These are phyloP conservation scores for Fusarium annulatum DNA, from an alignment of 2,329 filamentous ascomycete species.

Conservation along the genomic window DNA sequence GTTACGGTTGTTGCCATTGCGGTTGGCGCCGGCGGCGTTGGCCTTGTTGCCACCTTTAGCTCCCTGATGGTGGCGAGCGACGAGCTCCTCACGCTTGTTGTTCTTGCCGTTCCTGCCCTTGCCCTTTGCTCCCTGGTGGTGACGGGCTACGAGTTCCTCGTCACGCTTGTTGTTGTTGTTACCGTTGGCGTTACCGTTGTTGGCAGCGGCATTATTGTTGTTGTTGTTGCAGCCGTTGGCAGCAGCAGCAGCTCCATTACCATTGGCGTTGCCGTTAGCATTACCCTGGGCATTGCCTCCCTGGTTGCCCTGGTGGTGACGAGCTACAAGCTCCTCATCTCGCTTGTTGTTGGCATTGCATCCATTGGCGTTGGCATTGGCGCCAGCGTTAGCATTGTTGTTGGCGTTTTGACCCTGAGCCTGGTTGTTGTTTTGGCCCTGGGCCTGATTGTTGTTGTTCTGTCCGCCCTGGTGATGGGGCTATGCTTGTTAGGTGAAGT, in stretches of 20 bases:
- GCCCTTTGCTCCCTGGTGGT: conserved; percentile 3
- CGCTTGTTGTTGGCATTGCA: conserved; percentile 18
- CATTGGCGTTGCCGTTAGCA: neutral
- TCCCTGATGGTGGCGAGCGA: neutral
- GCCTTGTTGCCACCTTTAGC: neutral
- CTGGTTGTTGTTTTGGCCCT: neutral
- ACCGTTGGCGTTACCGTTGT: neutral
- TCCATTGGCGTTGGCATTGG: neutral
- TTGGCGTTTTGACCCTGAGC: conserved; percentile 8
- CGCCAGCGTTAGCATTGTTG: neutral
- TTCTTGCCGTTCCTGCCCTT: neutral
- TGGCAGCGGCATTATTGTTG: neutral
- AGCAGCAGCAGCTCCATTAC: neutral
- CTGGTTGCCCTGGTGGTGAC: conserved; percentile 10
- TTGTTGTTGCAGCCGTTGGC: neutral
- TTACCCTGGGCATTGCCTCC: conserved; percentile 5
- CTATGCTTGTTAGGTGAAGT: neutral
- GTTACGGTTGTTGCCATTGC: neutral
- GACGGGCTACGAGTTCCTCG: neutral
- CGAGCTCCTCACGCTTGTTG: neutral
- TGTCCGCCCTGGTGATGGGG: conserved; percentile 17
- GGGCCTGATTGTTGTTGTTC: neutral
- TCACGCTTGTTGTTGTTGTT: conserved; percentile 1
- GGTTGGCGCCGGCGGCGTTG: neutral
- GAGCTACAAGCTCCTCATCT: conserved; percentile 9